phyloP scores from a whole-genome alignment of 495 filamentous ascomycete genomes.

The Parachaetomium inaequale region DNA sequence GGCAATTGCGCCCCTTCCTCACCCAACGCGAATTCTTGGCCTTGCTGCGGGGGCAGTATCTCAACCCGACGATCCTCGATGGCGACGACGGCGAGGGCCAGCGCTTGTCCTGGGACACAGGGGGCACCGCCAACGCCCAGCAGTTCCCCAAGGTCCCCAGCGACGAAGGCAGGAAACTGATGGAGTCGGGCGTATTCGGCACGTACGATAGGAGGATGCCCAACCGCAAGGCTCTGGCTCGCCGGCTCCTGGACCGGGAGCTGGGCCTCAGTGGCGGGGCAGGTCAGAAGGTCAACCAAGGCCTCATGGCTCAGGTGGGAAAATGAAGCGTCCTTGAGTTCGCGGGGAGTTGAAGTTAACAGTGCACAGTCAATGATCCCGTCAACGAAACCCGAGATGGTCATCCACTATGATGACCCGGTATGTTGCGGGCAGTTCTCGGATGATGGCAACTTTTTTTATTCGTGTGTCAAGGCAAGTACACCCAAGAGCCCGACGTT shows the following conservation, averaged over 20 bases:
- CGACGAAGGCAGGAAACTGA: slow-evolving; percentile 67
- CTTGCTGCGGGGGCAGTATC: slow-evolving; percentile 44
- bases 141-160: slow-evolving; percentile 73
- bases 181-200: slow-evolving; percentile 77
- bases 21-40: slow-evolving; percentile 49
- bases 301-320: slow-evolving; percentile 49
- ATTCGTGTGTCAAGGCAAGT: slow-evolving; percentile 69
- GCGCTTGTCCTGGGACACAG: slow-evolving; percentile 18
- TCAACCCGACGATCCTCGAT: slow-evolving; percentile 29
- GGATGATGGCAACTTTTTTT: slow-evolving; percentile 96
- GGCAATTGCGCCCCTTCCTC: slow-evolving; percentile 27
- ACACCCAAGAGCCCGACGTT: not conserved
- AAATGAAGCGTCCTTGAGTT: not conserved
- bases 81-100: slow-evolving; percentile 29
- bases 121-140: slow-evolving; percentile 39
- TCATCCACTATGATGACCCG: slow-evolving; percentile 78
- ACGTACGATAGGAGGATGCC: slow-evolving; percentile 53
- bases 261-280: slow-evolving; percentile 58
- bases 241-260: slow-evolving; percentile 73
- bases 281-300: slow-evolving; percentile 53
- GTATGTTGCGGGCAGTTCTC: slow-evolving; percentile 97
- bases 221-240: slow-evolving; percentile 54
- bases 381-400: slow-evolving; percentile 72
- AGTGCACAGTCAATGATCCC: slow-evolving; percentile 59
- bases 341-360: not conserved